Evolutionary conservation across 2,329 filamentous ascomycete species (phyloP).

Genomic region (Alternaria conjuncta): DNA sequence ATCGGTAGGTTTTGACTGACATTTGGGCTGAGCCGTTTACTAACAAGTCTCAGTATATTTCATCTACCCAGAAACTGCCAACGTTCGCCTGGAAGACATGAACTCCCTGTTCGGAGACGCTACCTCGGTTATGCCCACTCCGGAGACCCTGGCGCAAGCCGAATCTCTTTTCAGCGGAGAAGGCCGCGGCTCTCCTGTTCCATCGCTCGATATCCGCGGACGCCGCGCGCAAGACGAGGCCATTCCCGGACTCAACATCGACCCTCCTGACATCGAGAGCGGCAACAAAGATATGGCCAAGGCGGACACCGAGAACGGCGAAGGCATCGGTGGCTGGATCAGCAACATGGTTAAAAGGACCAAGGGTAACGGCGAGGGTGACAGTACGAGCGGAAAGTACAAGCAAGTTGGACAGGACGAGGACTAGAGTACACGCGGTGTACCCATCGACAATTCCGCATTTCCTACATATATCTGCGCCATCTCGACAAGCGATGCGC

Average conservation of each 20-base stretch:
- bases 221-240: conserved; percentile 59
- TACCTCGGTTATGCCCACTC: conserved; percentile 81
- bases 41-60: conserved; percentile 77
- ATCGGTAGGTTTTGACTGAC: conserved; percentile 71
- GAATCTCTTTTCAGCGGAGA: conserved; percentile 76
- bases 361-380: conserved; percentile 54
- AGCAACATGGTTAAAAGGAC: conserved; percentile 67
- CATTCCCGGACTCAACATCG: conserved; percentile 82
- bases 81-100: conserved; percentile 96
- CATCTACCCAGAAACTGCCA: conserved; percentile 95
- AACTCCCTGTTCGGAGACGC: conserved; percentile 92
- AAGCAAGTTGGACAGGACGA: conserved; percentile 54
- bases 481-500: conserved; percentile 18
- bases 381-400: conserved; percentile 54
- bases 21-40: conserved; percentile 11
- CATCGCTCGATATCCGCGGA: conserved; percentile 73
- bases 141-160: conserved; percentile 76
- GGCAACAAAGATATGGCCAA: conserved; percentile 56
- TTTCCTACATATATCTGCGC: conserved; percentile 30
- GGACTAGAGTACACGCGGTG: conserved; percentile 19
- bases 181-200: conserved; percentile 73
- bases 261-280: conserved; percentile 70
- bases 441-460: conserved; percentile 18
- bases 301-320: conserved; percentile 43
- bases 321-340: conserved; percentile 74